phyloP scores from a whole-genome alignment of 768 basidiomycete species.

The Panaeolus papilionaceus region DNA sequence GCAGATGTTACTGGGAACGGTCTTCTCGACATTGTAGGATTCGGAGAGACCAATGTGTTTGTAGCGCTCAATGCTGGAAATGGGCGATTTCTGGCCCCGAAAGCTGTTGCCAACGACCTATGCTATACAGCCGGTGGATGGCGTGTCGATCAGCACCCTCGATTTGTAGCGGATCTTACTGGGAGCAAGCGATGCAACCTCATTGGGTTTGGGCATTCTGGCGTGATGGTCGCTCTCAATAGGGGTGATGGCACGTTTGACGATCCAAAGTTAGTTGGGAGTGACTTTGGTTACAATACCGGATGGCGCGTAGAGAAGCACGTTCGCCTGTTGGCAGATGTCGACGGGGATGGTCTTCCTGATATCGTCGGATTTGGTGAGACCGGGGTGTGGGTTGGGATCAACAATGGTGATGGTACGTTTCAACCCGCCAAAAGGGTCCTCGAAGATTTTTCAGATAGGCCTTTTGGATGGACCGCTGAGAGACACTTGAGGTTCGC shows the following conservation, averaged over 20 bases:
- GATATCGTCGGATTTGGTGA: conserved; percentile 22
- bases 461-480: conserved; percentile 14
- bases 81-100: conserved; percentile 1
- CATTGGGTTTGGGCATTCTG: conserved; percentile 18
- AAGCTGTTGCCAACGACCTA: conserved; percentile 12
- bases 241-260: conserved; percentile 15
- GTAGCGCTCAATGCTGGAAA: conserved; percentile 14
- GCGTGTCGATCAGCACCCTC: conserved; percentile 19
- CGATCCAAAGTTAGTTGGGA: conserved; percentile 3
- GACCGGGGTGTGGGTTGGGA: conserved; percentile 6
- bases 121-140: conserved; percentile 12
- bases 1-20: conserved; percentile 8
- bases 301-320: conserved; percentile 21
- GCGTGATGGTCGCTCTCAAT: conserved; percentile 11
- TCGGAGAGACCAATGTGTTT: conserved; percentile 11
- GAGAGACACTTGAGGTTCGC: conserved; percentile 18
- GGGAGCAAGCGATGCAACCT: conserved; percentile 15
- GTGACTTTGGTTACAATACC: conserved; percentile 15
- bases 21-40: conserved; percentile 15
- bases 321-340: conserved; percentile 12
- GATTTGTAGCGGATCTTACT: conserved; percentile 18
- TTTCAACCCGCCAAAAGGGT: conserved; percentile 8
- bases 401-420: conserved; percentile 20
- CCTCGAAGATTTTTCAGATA: conserved; percentile 3
- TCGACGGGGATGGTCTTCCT: conserved; percentile 4